phyloP scores from a whole-genome alignment of 2,329 filamentous ascomycete species.

The Arthrobotrys sphaeroides region DNA sequence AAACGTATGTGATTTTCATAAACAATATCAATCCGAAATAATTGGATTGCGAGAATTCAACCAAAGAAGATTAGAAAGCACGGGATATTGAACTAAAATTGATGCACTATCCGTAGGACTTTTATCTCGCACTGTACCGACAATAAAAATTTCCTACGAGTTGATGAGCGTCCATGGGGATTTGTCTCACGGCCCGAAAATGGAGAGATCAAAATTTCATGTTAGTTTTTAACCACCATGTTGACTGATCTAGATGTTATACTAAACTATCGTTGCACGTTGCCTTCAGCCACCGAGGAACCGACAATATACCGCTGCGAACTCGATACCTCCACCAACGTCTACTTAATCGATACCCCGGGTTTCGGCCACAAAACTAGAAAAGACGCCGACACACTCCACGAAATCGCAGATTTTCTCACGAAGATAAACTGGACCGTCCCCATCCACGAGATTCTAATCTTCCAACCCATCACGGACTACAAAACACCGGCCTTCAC shows the following conservation, averaged over 20 bases:
- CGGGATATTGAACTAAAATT: too few relatives aligned
- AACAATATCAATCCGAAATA: neutral
- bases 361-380: neutral
- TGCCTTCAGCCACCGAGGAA: neutral
- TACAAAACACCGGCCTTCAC: neutral
- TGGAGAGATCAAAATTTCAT: neutral
- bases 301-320: neutral
- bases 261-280: neutral
- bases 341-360: conserved; percentile 2
- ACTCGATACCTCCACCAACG: neutral
- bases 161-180: too few relatives aligned
- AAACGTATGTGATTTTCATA: neutral
- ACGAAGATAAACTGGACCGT: neutral
- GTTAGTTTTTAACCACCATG: neutral
- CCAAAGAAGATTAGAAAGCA: too few relatives aligned
- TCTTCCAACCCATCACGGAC: neutral
- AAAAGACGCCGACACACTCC: neutral
- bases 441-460: neutral
- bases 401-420: neutral
- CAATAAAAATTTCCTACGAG: neutral
- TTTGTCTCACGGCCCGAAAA: neutral
- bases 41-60: too few relatives aligned
- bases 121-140: conserved; percentile 1
- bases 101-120: neutral
- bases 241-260: neutral